phyloP scores from a whole-genome alignment of 148 eudicot genomes.

The Chenopodium formosanum region DNA sequence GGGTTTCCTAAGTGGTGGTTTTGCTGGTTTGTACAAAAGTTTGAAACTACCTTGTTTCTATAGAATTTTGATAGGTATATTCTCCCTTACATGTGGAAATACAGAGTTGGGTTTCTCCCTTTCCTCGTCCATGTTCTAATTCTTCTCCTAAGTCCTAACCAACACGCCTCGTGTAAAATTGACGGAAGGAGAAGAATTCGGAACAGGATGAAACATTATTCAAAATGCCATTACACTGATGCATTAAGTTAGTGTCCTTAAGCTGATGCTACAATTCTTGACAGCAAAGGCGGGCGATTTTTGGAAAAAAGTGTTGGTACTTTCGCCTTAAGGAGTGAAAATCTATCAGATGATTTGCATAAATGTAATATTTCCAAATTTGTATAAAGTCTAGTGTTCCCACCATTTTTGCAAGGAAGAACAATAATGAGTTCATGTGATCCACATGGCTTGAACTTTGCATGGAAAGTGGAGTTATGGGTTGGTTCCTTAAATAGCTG shows the following conservation, averaged over 20 bases:
- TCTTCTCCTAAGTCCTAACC: neutral
- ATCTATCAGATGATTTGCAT: neutral
- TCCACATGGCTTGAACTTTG: neutral
- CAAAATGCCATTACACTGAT: neutral
- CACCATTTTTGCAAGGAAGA: neutral
- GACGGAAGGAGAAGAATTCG: neutral
- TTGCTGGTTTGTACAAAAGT: slow-evolving; percentile 12
- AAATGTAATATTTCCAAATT: neutral
- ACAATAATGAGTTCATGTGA: slow-evolving; percentile 9
- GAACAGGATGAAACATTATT: neutral
- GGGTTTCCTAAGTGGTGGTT: slow-evolving; percentile 10
- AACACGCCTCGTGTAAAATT: neutral
- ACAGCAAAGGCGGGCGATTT: neutral
- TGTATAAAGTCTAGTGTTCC: neutral
- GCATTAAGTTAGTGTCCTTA: too few relatives aligned
- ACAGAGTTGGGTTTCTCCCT: too few relatives aligned
- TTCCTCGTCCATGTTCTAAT: neutral
- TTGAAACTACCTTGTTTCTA: neutral
- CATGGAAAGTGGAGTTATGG: neutral
- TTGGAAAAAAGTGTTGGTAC: neutral
- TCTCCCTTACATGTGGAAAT: too few relatives aligned
- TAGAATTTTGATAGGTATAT: neutral
- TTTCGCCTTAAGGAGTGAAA: neutral
- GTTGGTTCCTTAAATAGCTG: neutral
- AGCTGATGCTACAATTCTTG: neutral